Percentiles rank a stretch among this genome's conserved stretches.
These are phyloP conservation scores for Elaphomyces granulatus DNA, from an alignment of 495 filamentous ascomycete species.

Conservation along the genomic window DNA sequence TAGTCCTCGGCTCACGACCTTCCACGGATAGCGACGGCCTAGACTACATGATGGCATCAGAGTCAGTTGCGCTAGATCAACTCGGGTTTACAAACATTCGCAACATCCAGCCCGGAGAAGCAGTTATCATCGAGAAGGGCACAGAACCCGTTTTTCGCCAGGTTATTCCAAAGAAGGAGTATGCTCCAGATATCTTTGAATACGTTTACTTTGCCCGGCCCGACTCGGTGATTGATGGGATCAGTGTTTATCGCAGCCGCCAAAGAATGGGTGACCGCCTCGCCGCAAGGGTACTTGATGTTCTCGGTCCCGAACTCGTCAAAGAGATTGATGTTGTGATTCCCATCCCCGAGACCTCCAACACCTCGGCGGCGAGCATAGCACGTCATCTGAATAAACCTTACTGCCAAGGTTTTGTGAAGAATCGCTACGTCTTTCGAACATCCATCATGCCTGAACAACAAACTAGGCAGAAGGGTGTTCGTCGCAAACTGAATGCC, in stretches of 20 bases:
- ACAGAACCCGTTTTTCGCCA: constrained; percentile 58
- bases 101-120: constrained; percentile 82
- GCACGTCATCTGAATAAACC: constrained; percentile 65
- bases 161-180: constrained; percentile 53
- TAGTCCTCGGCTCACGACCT: constrained; percentile 64
- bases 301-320: constrained; percentile 58
- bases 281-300: constrained; percentile 58
- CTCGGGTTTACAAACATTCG: constrained; percentile 69
- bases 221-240: constrained; percentile 84
- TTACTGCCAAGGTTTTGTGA: constrained; percentile 76
- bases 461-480: constrained; percentile 57
- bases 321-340: constrained; percentile 86
- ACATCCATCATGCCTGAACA: constrained; percentile 95
- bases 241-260: constrained; percentile 74
- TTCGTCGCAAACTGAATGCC: constrained; percentile 50
- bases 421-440: constrained; percentile 92
- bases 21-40: constrained; percentile 36
- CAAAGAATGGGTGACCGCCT: constrained; percentile 89
- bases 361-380: constrained; percentile 69
- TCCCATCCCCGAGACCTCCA: constrained; percentile 76
- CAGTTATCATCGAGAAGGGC: constrained; percentile 86
- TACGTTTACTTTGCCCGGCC: constrained; percentile 66
- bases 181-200: constrained; percentile 92
- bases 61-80: constrained; percentile 81
- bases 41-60: constrained; percentile 98